These are phyloP conservation scores for Alternaria triticina DNA, from an alignment of 2,329 filamentous ascomycete genomes.

Conservation along the genomic window DNA sequence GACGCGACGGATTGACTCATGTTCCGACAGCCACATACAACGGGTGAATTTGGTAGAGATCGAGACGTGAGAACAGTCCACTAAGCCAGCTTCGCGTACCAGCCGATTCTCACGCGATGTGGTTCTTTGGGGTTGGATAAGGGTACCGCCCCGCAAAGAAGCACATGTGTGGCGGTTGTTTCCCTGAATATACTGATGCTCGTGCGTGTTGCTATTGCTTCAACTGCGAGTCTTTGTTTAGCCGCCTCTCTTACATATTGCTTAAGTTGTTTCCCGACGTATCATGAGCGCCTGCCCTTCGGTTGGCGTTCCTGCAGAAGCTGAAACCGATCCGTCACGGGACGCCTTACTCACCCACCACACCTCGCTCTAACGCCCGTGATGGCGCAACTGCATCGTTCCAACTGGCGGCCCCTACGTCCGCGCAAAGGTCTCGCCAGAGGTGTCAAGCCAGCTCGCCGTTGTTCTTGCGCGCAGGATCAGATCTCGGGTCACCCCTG, in stretches of 20 bases:
- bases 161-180: slow-evolving; percentile 8
- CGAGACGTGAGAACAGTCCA: slow-evolving; percentile 11
- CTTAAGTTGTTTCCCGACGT: slow-evolving; percentile 7
- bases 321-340: slow-evolving; percentile 18
- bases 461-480: slow-evolving; percentile 20
- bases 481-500: slow-evolving; percentile 29
- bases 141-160: slow-evolving; percentile 12
- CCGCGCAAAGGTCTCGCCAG: slow-evolving; percentile 16
- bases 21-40: not conserved
- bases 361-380: not conserved
- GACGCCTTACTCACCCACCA: slow-evolving; percentile 1
- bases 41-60: not conserved
- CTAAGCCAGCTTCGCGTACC: slow-evolving; percentile 14
- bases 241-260: slow-evolving; percentile 6
- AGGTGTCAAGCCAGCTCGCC: slow-evolving; percentile 23
- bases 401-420: slow-evolving; percentile 4
- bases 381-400: slow-evolving; percentile 9
- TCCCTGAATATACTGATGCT: not conserved
- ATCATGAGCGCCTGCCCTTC: slow-evolving; percentile 13
- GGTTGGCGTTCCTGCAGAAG: slow-evolving; percentile 26
- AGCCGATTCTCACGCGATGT: not conserved
- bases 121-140: not conserved
- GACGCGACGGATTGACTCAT: not conserved
- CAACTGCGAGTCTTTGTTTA: not conserved
- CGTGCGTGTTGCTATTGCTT: not conserved